Evolutionary conservation across 345 rosid genomes (phyloP).

Genomic region (Turritis glabra): DNA sequence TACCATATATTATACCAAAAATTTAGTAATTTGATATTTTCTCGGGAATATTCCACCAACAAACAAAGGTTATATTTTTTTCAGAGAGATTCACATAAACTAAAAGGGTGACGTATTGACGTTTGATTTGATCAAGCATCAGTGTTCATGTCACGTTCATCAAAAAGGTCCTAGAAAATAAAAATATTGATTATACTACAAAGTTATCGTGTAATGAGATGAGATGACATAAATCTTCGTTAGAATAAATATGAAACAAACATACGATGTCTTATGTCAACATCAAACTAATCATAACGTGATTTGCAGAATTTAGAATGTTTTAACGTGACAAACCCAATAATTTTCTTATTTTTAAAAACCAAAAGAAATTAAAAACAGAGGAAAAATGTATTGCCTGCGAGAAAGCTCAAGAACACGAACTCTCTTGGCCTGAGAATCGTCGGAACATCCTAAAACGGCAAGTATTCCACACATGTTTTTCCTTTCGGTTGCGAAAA

Average conservation of each 20-base stretch:
- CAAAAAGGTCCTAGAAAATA: background rate
- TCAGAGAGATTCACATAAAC: background rate
- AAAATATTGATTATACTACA: background rate
- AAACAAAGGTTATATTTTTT: background rate
- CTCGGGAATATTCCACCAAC: background rate
- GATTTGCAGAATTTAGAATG: background rate
- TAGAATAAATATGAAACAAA: background rate
- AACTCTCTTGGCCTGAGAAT: constrained; percentile 91
- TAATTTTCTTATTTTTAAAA: no score
- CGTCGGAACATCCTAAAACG: constrained; percentile 88
- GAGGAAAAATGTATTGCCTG: constrained; percentile 51
- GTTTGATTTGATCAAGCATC: constrained; percentile 11
- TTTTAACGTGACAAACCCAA: background rate
- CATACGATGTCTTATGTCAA: background rate
- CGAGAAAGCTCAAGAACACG: constrained; percentile 99
- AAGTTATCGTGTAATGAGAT: background rate
- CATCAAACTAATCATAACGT: constrained; percentile 6
- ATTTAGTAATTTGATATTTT: background rate
- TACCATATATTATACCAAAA: background rate
- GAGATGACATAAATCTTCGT: background rate
- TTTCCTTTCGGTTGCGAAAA: no score
- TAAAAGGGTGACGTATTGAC: background rate
- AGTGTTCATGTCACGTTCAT: constrained; percentile 16
- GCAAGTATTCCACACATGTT: constrained; percentile 96
- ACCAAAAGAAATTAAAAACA: background rate